Evolutionary conservation across 805 yeast genomes (phyloP).

Genomic region (Kazachstania psychrophila): DNA sequence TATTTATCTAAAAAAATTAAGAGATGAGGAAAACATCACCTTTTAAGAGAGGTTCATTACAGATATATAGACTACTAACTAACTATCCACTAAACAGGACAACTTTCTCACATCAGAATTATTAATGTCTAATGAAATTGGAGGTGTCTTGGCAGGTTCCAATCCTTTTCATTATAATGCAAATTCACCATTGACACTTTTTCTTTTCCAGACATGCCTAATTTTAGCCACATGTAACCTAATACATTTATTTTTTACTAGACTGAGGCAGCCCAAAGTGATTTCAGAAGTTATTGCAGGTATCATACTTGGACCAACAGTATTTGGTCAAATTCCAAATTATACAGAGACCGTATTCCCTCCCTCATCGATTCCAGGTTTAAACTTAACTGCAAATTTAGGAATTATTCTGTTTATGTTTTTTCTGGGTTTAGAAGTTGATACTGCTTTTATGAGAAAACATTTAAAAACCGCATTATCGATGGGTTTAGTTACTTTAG

Average conservation of each 20-base stretch:
- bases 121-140: slow-evolving; percentile 28
- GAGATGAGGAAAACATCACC: too few relatives aligned
- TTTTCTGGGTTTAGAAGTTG: slow-evolving; percentile 74
- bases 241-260: slow-evolving; percentile 50
- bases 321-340: slow-evolving; percentile 59
- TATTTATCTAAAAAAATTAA: too few relatives aligned
- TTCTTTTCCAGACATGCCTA: slow-evolving; percentile 59
- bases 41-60: too few relatives aligned
- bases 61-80: too few relatives aligned
- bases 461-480: slow-evolving; percentile 52
- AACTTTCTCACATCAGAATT: too few relatives aligned
- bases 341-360: slow-evolving; percentile 63
- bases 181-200: slow-evolving; percentile 54
- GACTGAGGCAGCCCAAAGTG: slow-evolving; percentile 65
- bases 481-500: slow-evolving; percentile 66
- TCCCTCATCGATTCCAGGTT: slow-evolving; percentile 47
- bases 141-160: slow-evolving; percentile 64
- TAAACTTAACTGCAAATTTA: slow-evolving; percentile 60
- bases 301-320: slow-evolving; percentile 66
- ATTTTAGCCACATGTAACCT: slow-evolving; percentile 52
- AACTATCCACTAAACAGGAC: too few relatives aligned
- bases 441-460: slow-evolving; percentile 50
- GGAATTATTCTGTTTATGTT: slow-evolving; percentile 70
- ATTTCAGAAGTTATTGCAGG: slow-evolving; percentile 78
- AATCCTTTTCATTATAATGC: slow-evolving; percentile 57